A percentile compares a stretch with the other conserved stretches of the same genome.
phyloP scores from a whole-genome alignment of 1,284 basidiomycete species.

The Malassezia furfur region DNA sequence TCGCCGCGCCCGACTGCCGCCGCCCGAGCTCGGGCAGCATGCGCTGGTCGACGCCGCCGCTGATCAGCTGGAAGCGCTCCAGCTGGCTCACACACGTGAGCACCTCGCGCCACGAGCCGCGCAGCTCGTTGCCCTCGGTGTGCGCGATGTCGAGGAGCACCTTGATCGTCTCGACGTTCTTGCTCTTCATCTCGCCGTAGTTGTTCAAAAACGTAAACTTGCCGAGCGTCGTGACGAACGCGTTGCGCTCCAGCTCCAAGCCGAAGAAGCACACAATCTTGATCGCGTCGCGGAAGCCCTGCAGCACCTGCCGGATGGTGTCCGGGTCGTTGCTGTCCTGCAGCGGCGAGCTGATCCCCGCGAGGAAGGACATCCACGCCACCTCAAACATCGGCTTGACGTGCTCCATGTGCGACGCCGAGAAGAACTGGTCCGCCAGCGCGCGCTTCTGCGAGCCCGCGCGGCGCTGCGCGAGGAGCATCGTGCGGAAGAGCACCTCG shows the following conservation, averaged over 20 bases:
- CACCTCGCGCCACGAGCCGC: conserved; percentile 46
- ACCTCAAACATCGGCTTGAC: conserved; percentile 48
- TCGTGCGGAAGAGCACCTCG: conserved; percentile 47
- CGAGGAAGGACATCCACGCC: conserved; percentile 48
- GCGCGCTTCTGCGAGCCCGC: conserved; percentile 37
- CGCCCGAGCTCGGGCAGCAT: conserved; percentile 71
- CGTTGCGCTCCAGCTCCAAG: conserved; percentile 46
- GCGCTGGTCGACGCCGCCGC: conserved; percentile 49
- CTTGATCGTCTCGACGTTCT: conserved; percentile 48
- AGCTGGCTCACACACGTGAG: conserved; percentile 46
- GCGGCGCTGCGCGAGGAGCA: conserved; percentile 44
- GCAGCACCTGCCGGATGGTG: conserved; percentile 36
- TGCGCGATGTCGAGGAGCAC: conserved; percentile 44
- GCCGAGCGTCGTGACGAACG: conserved; percentile 47
- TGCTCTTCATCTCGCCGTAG: conserved; percentile 48
- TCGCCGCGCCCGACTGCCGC: conserved; percentile 48
- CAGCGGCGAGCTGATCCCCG: conserved; percentile 43
- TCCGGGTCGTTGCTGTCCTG: conserved; percentile 44
- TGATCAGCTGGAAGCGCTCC: conserved; percentile 48
- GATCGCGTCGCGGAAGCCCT: conserved; percentile 46
- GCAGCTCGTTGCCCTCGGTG: conserved; percentile 46
- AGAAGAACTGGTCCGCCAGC: conserved; percentile 45
- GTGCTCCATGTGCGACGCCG: conserved; percentile 47
- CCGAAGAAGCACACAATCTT: conserved; percentile 47
- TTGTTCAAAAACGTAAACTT: conserved; percentile 49